These are phyloP conservation scores for Aspergillus sp. DNA, from an alignment of 2,329 filamentous ascomycete genomes.

Conservation along the genomic window DNA sequence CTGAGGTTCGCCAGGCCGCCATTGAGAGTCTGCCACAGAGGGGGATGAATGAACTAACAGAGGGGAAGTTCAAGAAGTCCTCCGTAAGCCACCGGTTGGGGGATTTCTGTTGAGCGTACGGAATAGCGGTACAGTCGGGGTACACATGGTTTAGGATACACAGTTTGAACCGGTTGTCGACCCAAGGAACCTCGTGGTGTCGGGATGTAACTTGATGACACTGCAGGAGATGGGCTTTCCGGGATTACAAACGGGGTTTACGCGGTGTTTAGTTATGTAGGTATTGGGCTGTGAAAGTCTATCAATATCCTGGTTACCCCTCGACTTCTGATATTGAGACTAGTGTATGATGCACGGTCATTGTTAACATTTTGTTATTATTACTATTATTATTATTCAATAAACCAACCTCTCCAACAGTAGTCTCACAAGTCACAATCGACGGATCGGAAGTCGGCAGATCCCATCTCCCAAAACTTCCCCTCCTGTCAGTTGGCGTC, in stretches of 20 bases:
- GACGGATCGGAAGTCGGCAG: neutral
- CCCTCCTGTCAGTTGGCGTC: neutral
- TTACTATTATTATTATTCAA: neutral
- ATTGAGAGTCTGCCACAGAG: neutral
- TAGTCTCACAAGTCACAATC: too few relatives aligned
- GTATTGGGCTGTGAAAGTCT: neutral
- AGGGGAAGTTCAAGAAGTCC: neutral
- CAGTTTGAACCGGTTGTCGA: neutral
- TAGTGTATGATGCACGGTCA: neutral
- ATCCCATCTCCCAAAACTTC: neutral
- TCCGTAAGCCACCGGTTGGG: neutral
- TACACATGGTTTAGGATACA: neutral
- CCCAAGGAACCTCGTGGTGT: neutral
- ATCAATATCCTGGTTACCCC: neutral
- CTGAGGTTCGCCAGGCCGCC: conserved; percentile 5
- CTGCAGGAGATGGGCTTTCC: neutral
- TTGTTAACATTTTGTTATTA: too few relatives aligned
- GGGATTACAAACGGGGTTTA: neutral
- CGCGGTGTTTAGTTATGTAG: neutral
- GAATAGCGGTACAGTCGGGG: too few relatives aligned
- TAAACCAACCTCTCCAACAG: neutral
- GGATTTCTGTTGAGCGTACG: too few relatives aligned
- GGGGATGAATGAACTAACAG: conserved; percentile 3
- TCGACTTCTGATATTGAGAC: neutral
- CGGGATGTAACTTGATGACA: neutral